These are phyloP conservation scores for Pseudomonodictys pantanalensis DNA, from an alignment of 495 filamentous ascomycete species.

Conservation along the genomic window DNA sequence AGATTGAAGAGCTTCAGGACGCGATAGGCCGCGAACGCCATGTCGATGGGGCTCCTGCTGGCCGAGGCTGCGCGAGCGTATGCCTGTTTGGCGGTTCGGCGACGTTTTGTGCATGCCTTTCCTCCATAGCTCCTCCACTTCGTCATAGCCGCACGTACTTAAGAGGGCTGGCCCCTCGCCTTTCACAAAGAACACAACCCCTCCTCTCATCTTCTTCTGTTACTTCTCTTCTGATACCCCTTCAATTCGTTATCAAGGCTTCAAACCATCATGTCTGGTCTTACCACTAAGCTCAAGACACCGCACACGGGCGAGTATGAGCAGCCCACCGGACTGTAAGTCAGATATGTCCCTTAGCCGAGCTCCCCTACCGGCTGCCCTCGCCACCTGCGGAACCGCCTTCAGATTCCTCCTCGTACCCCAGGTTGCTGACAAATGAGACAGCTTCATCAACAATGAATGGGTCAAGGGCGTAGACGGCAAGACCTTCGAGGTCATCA, in stretches of 20 bases:
- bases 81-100: not conserved
- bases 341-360: conserved; percentile 29
- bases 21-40: not conserved
- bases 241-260: not conserved
- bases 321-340: conserved; percentile 88
- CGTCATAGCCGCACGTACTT: conserved; percentile 16
- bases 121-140: not conserved
- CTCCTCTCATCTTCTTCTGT: not conserved
- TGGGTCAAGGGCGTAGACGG: conserved; percentile 80
- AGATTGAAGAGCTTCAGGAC: not conserved
- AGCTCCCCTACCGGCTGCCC: not conserved
- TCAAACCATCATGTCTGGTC: conserved; percentile 25
- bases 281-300: conserved; percentile 59
- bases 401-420: not conserved
- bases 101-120: not conserved
- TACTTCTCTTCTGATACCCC: conserved; percentile 7
- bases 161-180: conserved; percentile 11
- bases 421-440: conserved; percentile 15
- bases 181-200: not conserved
- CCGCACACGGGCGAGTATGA: conserved; percentile 70
- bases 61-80: conserved; percentile 12
- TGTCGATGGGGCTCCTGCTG: conserved; percentile 9
- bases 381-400: not conserved
- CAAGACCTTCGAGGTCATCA: conserved; percentile 77
- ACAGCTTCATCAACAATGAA: conserved; percentile 98